Evolutionary conservation across 345 rosid species (phyloP), one percentile per base, ranked within the genome.

Genomic region (Draba incana): DNA sequence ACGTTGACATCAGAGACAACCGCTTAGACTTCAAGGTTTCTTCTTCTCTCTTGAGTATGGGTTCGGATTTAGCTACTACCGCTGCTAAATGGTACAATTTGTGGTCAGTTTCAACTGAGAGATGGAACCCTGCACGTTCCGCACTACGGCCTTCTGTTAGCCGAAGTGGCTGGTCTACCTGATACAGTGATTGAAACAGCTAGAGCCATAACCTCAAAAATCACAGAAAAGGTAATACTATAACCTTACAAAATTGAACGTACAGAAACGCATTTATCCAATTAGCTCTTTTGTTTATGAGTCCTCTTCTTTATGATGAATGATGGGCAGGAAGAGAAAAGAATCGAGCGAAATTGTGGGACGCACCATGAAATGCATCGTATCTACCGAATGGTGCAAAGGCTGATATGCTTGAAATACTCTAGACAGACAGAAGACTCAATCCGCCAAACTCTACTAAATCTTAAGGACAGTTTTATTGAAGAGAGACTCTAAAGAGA

Each of bases 1-100:
- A 82, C 23, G 99, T 94, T 37, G 94, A 82, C 67, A 68, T 81
- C 66, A 84, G 66, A 76, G 86, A 78, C 81, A 84, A 83, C 76
- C 94, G 87, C 61, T 77, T 91, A 63, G 97, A 93, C 75, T 93
- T 91, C 79, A 91, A 91, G 98, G 97, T 92, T 35, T 35, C 38
- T 8, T 59, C 47, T 14, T 11, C 6, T 38, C 20, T 45, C 39
- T 62, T 10, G 20, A 8, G 14, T 31, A 62, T 44, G 65, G 14
- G 60, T 51, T 50, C n/a, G 6, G 8, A 52, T 53, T 4, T 5
- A 44, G 27, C 14, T 53, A 54, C 49, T 45, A n/a, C n/a, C n/a
- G 63, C n/a, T 60, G 59, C 52, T 51, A 46, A 48, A 69, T 65
- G 60, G 43, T 38, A 5, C 43, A 45, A 61, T 10, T 25, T 50